These are phyloP conservation scores for Xylaria grammica DNA, from an alignment of 495 filamentous ascomycete genomes.

Conservation along the genomic window DNA sequence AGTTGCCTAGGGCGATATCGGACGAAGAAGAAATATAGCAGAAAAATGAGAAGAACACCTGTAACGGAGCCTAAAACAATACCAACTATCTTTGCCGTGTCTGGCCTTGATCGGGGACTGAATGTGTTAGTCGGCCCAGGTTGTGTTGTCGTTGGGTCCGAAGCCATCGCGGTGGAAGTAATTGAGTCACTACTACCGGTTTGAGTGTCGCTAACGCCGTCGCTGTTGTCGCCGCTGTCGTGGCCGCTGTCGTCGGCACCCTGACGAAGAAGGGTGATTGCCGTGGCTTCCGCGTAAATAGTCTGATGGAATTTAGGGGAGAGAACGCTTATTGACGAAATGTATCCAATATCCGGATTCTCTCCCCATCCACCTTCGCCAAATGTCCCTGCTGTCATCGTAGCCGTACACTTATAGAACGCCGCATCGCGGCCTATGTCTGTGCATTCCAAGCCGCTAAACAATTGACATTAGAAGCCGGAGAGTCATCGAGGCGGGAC, in stretches of 20 bases:
- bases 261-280: background rate
- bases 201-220: no score
- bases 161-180: background rate
- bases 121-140: background rate
- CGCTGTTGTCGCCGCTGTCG: background rate
- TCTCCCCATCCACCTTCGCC: conserved; percentile 1
- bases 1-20: background rate
- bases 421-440: background rate
- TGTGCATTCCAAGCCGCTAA: background rate
- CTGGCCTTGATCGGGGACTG: background rate
- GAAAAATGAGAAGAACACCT: background rate
- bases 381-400: background rate
- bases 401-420: background rate
- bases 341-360: background rate
- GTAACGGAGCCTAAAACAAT: background rate
- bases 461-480: background rate
- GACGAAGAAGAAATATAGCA: background rate
- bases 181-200: background rate
- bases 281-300: background rate
- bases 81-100: background rate
- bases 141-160: background rate
- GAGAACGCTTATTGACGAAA: background rate
- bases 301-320: background rate
- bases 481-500: background rate
- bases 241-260: background rate